Evolutionary conservation across 768 basidiomycete species (phyloP), one percentile per base, ranked within the genome.

Genomic region (Suillus paluster): DNA sequence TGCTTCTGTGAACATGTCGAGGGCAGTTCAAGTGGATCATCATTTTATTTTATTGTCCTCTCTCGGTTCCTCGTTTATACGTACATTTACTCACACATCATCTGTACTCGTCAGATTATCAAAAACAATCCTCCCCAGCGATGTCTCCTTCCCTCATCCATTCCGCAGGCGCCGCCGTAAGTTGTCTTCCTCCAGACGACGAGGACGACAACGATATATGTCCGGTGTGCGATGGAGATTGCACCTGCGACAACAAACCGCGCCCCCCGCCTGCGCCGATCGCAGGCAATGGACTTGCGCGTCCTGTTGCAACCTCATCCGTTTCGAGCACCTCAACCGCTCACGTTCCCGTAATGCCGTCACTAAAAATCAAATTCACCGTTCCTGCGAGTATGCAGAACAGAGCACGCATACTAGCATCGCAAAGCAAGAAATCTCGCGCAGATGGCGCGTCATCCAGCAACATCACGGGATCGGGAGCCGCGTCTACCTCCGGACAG

Each of bases 171-270:
- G 78, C 71, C 77, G 72, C 69, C 74, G 76, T 69, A 76, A 78
- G 69, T 68, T 68, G 44, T 67, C 64, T 68, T 66, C 66, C 71
- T 57, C 70, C 57, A 63, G 80, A 83, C 77, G 86, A 87, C 79
- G 88, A 90, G 76, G 92, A 93, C 72, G 90, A 91, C 82, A 85
- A 86, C 85, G 89, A 92, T 74, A 92, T 94, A 60, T 94, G 92
- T 75, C 92, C 91, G 9, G 91, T 94, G 66, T 94, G 92, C 90
- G 92, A 94, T 81, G 88, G 90, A 71, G 88, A 91, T 71, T 94
- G 92, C 81, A 93, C 90, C 34, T 94, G 92, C 82, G 63, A 75
- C 74, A 86, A 82, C 80, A 79, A 75, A 67, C 71, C 78, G 58
- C 71, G 67, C 63, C 63, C 71, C 48, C 70, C 73, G 58, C 63